These are phyloP conservation scores for Podila epigama DNA, from an alignment of 192 early-diverging fungal species.

Conservation along the genomic window DNA sequence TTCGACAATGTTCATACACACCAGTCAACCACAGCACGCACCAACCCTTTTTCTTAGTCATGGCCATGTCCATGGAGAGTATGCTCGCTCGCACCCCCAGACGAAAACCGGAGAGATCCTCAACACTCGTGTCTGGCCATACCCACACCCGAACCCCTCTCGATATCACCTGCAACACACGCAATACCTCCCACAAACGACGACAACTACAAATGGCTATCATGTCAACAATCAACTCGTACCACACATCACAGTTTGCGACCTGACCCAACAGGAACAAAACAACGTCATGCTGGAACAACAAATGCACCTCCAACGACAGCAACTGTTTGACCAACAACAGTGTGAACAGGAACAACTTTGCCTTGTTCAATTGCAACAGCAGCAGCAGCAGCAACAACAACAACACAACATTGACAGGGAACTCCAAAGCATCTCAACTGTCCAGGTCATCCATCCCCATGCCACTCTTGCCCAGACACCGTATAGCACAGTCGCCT, in stretches of 20 bases:
- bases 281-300: background rate
- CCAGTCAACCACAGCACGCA: constrained; percentile 1
- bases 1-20: constrained; percentile 2
- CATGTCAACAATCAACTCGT: too few relatives aligned
- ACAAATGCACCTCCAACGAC: background rate
- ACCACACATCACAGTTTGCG: background rate
- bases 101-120: background rate
- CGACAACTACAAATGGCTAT: too few relatives aligned
- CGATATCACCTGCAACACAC: too few relatives aligned
- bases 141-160: too few relatives aligned
- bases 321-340: background rate
- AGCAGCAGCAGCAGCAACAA: constrained; percentile 22
- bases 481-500: too few relatives aligned
- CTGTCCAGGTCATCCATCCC: background rate
- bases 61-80: background rate
- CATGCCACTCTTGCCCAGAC: background rate
- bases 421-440: background rate
- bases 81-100: background rate
- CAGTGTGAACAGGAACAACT: constrained; percentile 15
- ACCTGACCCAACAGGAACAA: background rate
- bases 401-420: background rate
- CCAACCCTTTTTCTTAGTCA: too few relatives aligned
- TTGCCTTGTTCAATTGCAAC: background rate
- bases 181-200: too few relatives aligned
- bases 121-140: background rate